These are phyloP conservation scores for Apiotrichum laibachii DNA, from an alignment of 1,284 basidiomycete species.

Conservation along the genomic window DNA sequence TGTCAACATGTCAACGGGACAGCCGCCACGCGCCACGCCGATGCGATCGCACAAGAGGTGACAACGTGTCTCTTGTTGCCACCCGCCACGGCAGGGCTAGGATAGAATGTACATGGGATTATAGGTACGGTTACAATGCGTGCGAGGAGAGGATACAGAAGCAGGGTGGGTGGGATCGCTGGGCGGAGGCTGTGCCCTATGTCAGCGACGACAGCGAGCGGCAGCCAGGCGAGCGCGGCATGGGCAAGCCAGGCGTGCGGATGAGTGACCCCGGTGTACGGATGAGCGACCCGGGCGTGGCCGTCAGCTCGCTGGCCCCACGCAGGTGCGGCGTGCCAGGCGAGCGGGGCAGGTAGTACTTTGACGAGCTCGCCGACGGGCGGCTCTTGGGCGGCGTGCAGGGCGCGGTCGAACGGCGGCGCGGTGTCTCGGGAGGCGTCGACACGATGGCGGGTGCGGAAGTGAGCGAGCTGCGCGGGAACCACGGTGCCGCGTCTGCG, in stretches of 20 bases:
- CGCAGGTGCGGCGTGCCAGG: conserved; percentile 2
- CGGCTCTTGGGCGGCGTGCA: not conserved
- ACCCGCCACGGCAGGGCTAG: no score
- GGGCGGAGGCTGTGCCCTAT: no score
- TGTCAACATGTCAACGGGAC: no score
- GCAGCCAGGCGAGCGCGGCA: conserved; percentile 3
- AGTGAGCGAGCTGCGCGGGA: not conserved
- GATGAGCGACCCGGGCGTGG: not conserved
- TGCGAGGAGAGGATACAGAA: no score
- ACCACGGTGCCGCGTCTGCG: not conserved
- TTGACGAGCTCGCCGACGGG: not conserved
- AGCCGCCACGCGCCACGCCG: no score
- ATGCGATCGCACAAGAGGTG: no score
- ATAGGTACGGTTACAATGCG: no score
- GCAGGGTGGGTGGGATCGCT: no score
- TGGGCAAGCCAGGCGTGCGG: not conserved
- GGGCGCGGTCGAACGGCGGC: not conserved
- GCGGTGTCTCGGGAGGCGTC: conserved; percentile 2
- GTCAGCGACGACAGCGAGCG: conserved; percentile 1
- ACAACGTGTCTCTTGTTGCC: no score
- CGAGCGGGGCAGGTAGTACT: not conserved
- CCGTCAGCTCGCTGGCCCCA: not conserved
- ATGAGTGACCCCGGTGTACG: not conserved
- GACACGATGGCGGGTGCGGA: not conserved
- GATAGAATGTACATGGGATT: no score